Evolutionary conservation across 306 rosid genomes (phyloP).

Genomic region (Corylus avellana): DNA sequence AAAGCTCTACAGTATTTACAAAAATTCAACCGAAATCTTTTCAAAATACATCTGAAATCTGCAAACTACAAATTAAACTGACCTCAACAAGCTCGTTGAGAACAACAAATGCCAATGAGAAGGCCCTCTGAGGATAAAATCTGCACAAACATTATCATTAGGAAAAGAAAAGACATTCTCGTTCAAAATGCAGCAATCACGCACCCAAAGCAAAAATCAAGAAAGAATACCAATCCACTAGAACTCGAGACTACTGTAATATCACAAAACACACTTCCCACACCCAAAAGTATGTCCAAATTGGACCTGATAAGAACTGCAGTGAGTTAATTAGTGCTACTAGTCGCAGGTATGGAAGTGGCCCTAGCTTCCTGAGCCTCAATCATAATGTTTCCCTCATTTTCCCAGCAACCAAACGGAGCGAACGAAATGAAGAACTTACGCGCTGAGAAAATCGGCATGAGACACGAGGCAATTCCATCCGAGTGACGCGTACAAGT

Average conservation of each 20-base stretch:
- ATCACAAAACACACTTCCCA: neutral
- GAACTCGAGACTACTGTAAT: neutral
- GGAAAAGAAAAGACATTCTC: constrained; percentile 2
- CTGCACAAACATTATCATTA: constrained; percentile 44
- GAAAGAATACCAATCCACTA: neutral
- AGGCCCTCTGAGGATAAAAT: constrained; percentile 69
- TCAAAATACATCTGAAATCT: constrained; percentile 15
- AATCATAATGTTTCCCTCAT: neutral
- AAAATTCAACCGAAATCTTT: constrained; percentile 22
- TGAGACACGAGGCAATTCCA: constrained; percentile 88
- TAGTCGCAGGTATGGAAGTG: no score
- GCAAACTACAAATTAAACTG: constrained; percentile 30
- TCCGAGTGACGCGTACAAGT: constrained; percentile 72
- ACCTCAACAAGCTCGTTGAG: constrained; percentile 92
- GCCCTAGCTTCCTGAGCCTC: neutral
- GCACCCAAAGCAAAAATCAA: neutral
- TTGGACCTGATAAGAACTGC: neutral
- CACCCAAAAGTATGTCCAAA: no score
- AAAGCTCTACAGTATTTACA: constrained; percentile 9
- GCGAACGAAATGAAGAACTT: constrained; percentile 20
- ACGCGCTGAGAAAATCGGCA: constrained; percentile 83
- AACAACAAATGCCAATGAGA: constrained; percentile 72
- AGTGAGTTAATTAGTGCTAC: neutral
- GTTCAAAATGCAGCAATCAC: neutral
- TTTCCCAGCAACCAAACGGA: neutral